These are phyloP conservation scores for Aspergillus novoparasiticus DNA, from an alignment of 2,329 filamentous ascomycete genomes.

Conservation along the genomic window DNA sequence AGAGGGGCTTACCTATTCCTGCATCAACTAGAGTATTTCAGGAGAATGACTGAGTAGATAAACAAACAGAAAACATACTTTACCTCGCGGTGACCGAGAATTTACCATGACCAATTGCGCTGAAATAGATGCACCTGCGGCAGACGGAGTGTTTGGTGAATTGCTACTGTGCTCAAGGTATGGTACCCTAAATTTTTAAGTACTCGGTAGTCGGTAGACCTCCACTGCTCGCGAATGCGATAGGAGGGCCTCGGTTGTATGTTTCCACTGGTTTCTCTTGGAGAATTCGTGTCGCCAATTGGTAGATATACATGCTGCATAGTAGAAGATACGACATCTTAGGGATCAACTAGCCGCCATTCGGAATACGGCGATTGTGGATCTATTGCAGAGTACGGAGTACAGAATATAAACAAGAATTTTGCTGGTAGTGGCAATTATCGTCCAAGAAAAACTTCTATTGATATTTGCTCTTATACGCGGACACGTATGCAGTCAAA, in stretches of 20 bases:
- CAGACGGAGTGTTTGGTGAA: not conserved
- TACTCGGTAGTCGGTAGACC: constrained; percentile 1
- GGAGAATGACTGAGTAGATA: not conserved
- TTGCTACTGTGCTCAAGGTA: not conserved
- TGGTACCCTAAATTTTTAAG: constrained; percentile 3
- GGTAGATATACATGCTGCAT: not conserved
- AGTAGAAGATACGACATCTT: not conserved
- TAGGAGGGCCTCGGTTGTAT: not conserved
- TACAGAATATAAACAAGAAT: not conserved
- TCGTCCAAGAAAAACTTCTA: not conserved
- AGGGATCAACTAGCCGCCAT: not conserved
- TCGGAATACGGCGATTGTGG: not conserved
- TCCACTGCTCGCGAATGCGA: constrained; percentile 3
- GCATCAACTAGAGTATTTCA: not conserved
- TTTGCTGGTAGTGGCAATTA: not conserved
- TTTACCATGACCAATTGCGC: not conserved
- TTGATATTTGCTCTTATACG: not conserved
- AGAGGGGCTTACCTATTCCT: not conserved
- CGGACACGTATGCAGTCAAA: not conserved
- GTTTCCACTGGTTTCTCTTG: not conserved
- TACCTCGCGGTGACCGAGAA: not conserved
- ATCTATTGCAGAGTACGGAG: not conserved
- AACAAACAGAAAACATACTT: too few relatives aligned
- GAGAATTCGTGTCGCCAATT: not conserved
- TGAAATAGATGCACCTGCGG: not conserved